Evolutionary conservation across 1,284 basidiomycete species (phyloP).

Genomic region (Schizopora paradoxa): DNA sequence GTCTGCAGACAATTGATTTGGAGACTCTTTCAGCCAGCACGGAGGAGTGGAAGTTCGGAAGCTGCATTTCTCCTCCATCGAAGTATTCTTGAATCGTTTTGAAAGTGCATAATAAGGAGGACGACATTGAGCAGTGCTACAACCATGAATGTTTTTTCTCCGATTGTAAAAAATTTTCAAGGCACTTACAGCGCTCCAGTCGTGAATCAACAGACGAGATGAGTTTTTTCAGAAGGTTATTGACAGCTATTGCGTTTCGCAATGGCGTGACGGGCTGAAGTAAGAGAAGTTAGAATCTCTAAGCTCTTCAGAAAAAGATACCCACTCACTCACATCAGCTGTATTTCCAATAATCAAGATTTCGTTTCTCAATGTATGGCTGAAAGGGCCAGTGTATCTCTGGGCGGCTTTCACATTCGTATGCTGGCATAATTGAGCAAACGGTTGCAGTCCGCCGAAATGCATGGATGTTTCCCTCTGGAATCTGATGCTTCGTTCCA

Average conservation of each 20-base stretch:
- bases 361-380: slow-evolving; percentile 20
- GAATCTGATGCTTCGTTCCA: slow-evolving; percentile 18
- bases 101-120: slow-evolving; percentile 22
- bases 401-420: slow-evolving; percentile 20
- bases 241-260: slow-evolving; percentile 21
- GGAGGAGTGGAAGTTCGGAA: no score
- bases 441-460: slow-evolving; percentile 17
- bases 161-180: background rate
- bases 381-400: slow-evolving; percentile 24
- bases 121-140: slow-evolving; percentile 23
- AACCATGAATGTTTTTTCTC: no score
- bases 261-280: slow-evolving; percentile 23
- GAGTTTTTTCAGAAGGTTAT: slow-evolving; percentile 21
- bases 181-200: slow-evolving; percentile 20
- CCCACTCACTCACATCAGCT: slow-evolving; percentile 11
- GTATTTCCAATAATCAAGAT: slow-evolving; percentile 25
- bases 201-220: slow-evolving; percentile 22
- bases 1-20: no score
- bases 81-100: slow-evolving; percentile 21
- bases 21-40: no score
- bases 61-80: background rate
- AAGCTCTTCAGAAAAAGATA: background rate
- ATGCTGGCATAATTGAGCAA: slow-evolving; percentile 22
- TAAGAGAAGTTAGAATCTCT: no score
- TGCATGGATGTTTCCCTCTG: slow-evolving; percentile 17